These are phyloP conservation scores for Noccaea caerulescens DNA, from an alignment of 345 rosid species.

Conservation along the genomic window DNA sequence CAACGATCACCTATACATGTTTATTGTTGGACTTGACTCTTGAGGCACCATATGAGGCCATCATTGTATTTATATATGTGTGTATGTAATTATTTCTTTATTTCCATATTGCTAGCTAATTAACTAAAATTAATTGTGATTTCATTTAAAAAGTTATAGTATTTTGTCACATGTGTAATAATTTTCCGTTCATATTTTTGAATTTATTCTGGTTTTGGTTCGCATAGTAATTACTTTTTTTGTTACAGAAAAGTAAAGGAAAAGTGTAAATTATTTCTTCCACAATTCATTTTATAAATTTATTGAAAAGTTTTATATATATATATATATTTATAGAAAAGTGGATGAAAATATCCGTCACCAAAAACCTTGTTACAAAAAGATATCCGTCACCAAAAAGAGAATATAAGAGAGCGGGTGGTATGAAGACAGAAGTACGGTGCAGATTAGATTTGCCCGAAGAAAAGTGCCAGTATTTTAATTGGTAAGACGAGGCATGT, in stretches of 20 bases:
- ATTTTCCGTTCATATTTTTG: background rate
- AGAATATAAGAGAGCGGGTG: background rate
- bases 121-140: no score
- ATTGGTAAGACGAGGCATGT: conserved; percentile 10
- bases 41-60: conserved; percentile 29
- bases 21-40: conserved; percentile 35
- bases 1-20: conserved; percentile 15
- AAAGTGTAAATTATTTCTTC: no score
- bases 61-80: background rate
- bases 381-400: background rate
- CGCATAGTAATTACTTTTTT: no score
- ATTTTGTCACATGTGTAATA: no score
- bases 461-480: conserved; percentile 29
- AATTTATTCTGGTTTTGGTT: background rate
- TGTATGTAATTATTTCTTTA: no score
- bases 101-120: no score
- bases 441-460: conserved; percentile 9
- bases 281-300: background rate
- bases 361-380: no score
- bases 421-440: conserved; percentile 5
- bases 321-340: background rate
- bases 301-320: background rate
- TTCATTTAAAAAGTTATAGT: no score
- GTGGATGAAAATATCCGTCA: background rate
- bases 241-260: no score